These are phyloP conservation scores for Exophiala calicioides DNA, from an alignment of 2,329 filamentous ascomycete species.

Conservation along the genomic window DNA sequence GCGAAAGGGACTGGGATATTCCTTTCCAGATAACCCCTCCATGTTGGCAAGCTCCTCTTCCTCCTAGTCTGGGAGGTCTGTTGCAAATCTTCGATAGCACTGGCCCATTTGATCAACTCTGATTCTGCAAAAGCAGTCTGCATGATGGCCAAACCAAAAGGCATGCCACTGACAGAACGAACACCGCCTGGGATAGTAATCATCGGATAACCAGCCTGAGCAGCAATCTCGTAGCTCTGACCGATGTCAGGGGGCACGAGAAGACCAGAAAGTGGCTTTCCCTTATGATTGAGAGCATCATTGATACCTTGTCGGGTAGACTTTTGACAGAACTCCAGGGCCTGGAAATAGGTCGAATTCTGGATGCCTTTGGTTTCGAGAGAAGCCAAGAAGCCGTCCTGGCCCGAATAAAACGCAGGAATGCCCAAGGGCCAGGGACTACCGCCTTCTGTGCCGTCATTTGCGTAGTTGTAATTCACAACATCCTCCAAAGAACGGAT, in stretches of 20 bases:
- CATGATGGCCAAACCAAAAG: conserved; percentile 62
- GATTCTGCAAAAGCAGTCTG: conserved; percentile 63
- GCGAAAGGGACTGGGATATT: conserved; percentile 11
- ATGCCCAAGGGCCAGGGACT: conserved; percentile 58
- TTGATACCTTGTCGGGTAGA: conserved; percentile 66
- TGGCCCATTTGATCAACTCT: conserved; percentile 61
- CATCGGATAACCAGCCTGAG: conserved; percentile 74
- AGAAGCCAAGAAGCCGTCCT: conserved; percentile 69
- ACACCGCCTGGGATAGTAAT: conserved; percentile 68
- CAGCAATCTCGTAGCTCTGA: conserved; percentile 67
- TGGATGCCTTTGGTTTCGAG: conserved; percentile 58
- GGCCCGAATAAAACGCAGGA: conserved; percentile 69
- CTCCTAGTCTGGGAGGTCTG: conserved; percentile 44
- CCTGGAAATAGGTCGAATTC: conserved; percentile 68
- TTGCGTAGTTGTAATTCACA: conserved; percentile 62
- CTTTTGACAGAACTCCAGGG: conserved; percentile 62
- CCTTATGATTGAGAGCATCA: conserved; percentile 49
- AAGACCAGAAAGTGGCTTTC: conserved; percentile 57
- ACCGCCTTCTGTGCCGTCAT: conserved; percentile 68
- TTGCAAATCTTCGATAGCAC: conserved; percentile 63
- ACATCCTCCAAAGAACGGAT: conserved; percentile 64
- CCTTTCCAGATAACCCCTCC: conserved; percentile 49
- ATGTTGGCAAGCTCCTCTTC: conserved; percentile 54
- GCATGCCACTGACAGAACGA: conserved; percentile 57
- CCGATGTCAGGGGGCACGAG: conserved; percentile 69